A percentile compares a stretch with the other conserved stretches of the same genome.
Conservation (phyloP, 192 early-diverging fungal species). For the Gamsiella multidivaricata region DNA sequence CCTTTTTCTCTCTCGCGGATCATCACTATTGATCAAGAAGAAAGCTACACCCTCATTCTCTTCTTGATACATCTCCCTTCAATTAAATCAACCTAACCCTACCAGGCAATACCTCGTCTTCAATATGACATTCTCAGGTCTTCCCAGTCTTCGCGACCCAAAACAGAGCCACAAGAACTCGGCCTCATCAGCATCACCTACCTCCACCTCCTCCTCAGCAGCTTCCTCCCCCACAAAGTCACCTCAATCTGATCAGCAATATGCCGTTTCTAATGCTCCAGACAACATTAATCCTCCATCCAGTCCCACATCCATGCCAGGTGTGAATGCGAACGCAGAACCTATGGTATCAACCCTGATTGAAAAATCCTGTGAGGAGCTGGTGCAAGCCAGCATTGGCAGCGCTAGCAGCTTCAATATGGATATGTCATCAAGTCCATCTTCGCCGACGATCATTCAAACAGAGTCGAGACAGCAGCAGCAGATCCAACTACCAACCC, state of each 20-base stretch:
- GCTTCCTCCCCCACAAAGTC: background rate
- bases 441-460: background rate
- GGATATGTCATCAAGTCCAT: background rate
- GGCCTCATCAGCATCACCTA: constrained; percentile 8
- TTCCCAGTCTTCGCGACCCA: constrained; percentile 39
- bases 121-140: constrained; percentile 53
- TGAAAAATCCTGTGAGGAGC: constrained; percentile 16
- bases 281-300: background rate
- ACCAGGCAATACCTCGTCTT: too few species aligned
- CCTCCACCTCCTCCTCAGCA: constrained; percentile 9
- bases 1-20: constrained; percentile 1
- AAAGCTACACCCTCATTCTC: background rate
- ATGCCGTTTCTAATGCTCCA: background rate
- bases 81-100: too few species aligned
- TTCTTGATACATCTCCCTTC: too few species aligned
- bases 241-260: background rate
- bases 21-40: constrained; percentile 13
- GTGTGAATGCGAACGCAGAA: too few species aligned
- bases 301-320: background rate
- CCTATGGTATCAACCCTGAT: constrained; percentile 9
- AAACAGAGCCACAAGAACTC: constrained; percentile 43
- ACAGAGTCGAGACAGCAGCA: background rate
- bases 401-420: background rate
- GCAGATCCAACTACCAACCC: background rate
- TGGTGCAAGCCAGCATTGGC: constrained; percentile 11